phyloP scores from a whole-genome alignment of 768 basidiomycete genomes.

The Strobilomyces confusus region DNA sequence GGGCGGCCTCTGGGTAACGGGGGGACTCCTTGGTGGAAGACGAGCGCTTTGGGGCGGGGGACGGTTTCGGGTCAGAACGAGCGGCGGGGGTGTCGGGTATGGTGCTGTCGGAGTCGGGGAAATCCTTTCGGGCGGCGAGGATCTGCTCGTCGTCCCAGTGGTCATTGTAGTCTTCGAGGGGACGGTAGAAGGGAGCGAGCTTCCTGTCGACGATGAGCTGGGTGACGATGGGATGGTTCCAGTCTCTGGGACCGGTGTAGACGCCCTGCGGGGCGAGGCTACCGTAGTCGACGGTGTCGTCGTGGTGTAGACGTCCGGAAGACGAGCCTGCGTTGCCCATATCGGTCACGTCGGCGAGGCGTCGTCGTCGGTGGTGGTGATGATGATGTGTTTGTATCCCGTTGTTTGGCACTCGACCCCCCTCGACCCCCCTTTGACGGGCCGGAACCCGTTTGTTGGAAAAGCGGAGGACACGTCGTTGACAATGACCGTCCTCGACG shows the following conservation, averaged over 20 bases:
- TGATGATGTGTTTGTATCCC: conserved; percentile 19
- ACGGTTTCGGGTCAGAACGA: conserved; percentile 31
- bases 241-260: conserved; percentile 81
- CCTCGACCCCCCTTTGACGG: conserved; percentile 15
- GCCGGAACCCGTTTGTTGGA: background rate
- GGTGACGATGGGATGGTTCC: conserved; percentile 83
- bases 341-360: conserved; percentile 4
- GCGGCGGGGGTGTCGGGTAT: conserved; percentile 34
- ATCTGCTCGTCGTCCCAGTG: conserved; percentile 89
- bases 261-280: conserved; percentile 78
- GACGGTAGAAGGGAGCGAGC: conserved; percentile 94
- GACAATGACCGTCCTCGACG: conserved; percentile 46
- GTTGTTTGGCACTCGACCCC: conserved; percentile 21
- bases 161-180: conserved; percentile 89
- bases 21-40: conserved; percentile 58
- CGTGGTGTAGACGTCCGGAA: conserved; percentile 68
- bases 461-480: background rate
- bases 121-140: conserved; percentile 72
- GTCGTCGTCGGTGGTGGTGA: background rate
- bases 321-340: conserved; percentile 87
- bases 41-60: conserved; percentile 48
- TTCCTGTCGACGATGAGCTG: conserved; percentile 84
- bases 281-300: conserved; percentile 83
- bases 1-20: conserved; percentile 65
- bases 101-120: conserved; percentile 47